phyloP scores from a whole-genome alignment of 306 rosid genomes.

The Inga leiocalycina region DNA sequence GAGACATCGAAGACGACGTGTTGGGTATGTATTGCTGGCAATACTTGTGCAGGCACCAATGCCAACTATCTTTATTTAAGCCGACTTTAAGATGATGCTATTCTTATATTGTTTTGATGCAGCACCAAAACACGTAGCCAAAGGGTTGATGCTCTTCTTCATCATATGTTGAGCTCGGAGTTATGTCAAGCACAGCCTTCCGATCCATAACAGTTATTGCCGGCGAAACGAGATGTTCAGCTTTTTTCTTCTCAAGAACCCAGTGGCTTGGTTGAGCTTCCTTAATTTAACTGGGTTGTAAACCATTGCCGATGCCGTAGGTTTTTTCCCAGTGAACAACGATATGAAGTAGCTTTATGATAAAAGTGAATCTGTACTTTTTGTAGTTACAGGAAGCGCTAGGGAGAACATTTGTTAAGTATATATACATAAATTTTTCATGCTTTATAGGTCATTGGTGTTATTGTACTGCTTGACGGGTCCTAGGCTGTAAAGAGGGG shows the following conservation, averaged over 20 bases:
- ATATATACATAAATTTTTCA: conserved; percentile 4
- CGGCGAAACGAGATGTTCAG: conserved; percentile 26
- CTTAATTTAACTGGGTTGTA: too few relatives aligned
- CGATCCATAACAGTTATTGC: conserved; percentile 36
- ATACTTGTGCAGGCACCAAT: conserved; percentile 16
- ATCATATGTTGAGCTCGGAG: conserved; percentile 96
- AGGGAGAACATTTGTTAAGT: conserved; percentile 9
- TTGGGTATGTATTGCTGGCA: conserved; percentile 61
- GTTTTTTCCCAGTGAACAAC: background rate
- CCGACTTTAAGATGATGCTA: conserved; percentile 21
- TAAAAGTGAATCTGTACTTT: conserved; percentile 19
- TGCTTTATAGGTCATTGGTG: conserved; percentile 4
- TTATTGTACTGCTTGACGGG: conserved; percentile 19
- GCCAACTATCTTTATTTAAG: conserved; percentile 16
- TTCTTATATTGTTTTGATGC: conserved; percentile 42
- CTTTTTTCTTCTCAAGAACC: background rate
- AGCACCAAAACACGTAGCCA: conserved; percentile 84
- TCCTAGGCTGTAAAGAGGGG: background rate
- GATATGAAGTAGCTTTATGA: conserved; percentile 4
- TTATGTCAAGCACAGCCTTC: conserved; percentile 53
- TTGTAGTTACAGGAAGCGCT: conserved; percentile 31
- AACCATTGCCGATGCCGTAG: conserved; percentile 24
- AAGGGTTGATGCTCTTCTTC: conserved; percentile 88
- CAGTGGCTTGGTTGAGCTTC: too few relatives aligned
- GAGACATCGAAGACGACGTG: conserved; percentile 48